Percentiles rank a stretch among this genome's conserved stretches.
phyloP scores from a whole-genome alignment of 306 rosid species.

The Prunus padus region DNA sequence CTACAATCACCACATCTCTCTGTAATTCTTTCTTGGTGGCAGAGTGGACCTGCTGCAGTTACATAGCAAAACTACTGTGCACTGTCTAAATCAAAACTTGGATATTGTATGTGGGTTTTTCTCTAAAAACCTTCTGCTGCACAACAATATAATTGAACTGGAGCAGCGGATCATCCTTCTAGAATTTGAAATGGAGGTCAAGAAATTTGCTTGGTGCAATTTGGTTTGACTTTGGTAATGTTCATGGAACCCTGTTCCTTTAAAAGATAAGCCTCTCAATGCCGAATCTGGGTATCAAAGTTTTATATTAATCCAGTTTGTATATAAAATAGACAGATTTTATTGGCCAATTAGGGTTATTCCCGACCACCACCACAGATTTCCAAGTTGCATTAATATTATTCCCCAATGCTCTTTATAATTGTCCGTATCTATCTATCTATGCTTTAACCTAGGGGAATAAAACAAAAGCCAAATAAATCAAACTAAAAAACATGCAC shows the following conservation, averaged over 20 bases:
- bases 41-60: constrained; percentile 10
- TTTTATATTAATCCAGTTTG: not conserved
- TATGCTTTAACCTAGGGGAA: constrained; percentile 14
- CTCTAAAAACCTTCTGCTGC: not conserved
- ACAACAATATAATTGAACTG: not conserved
- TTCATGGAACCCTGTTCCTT: constrained; percentile 20
- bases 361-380: constrained; percentile 39
- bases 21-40: constrained; percentile 1
- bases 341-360: constrained; percentile 11
- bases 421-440: constrained; percentile 17
- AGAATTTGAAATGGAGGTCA: not conserved
- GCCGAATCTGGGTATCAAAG: constrained; percentile 36
- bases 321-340: not conserved
- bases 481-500: not conserved
- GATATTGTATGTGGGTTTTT: not conserved
- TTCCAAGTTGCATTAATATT: constrained; percentile 41
- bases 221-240: constrained; percentile 31
- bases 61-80: not conserved
- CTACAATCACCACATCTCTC: constrained; percentile 4
- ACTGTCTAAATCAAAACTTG: not conserved
- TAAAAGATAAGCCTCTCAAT: constrained; percentile 38
- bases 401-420: constrained; percentile 32
- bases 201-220: constrained; percentile 5
- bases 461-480: not conserved
- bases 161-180: not conserved